These are phyloP conservation scores for Anaeromyces robustus DNA, from an alignment of 192 early-diverging fungal species.

Conservation along the genomic window DNA sequence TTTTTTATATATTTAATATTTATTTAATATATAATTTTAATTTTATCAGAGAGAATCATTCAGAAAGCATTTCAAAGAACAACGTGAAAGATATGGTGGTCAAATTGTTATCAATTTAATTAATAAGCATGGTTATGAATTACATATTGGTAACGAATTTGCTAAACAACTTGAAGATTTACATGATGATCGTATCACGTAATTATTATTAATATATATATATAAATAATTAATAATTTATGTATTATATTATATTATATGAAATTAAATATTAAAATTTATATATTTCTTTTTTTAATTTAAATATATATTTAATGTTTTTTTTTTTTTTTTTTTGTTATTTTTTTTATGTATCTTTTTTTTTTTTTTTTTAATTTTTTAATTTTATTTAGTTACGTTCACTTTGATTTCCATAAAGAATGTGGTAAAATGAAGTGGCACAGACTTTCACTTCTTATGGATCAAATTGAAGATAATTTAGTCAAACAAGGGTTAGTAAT, in stretches of 20 bases:
- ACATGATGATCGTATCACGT: slow-evolving; percentile 19
- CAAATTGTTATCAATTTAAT: slow-evolving; percentile 85
- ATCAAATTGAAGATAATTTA: slow-evolving; percentile 55
- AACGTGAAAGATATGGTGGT: slow-evolving; percentile 55
- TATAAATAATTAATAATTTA: too few species aligned
- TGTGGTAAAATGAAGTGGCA: slow-evolving; percentile 93
- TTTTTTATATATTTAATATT: too few species aligned
- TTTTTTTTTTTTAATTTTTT: neutral
- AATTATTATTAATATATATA: neutral
- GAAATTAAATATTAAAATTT: too few species aligned
- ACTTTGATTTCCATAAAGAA: slow-evolving; percentile 97
- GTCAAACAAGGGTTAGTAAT: slow-evolving; percentile 32
- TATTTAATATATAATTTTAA: too few species aligned
- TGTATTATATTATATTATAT: too few species aligned
- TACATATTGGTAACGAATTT: slow-evolving; percentile 67
- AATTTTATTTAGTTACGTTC: slow-evolving; percentile 42
- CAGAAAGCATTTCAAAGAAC: slow-evolving; percentile 55
- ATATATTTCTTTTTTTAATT: too few species aligned
- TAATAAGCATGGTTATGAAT: slow-evolving; percentile 87
- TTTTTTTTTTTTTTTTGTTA: too few species aligned
- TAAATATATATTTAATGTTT: too few species aligned
- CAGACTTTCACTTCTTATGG: slow-evolving; percentile 66
- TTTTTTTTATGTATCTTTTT: too few species aligned
- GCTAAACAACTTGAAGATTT: slow-evolving; percentile 32
- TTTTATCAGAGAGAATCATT: slow-evolving; percentile 39